phyloP scores from a whole-genome alignment of 495 filamentous ascomycete species.

The Baudoinia panamericana region DNA sequence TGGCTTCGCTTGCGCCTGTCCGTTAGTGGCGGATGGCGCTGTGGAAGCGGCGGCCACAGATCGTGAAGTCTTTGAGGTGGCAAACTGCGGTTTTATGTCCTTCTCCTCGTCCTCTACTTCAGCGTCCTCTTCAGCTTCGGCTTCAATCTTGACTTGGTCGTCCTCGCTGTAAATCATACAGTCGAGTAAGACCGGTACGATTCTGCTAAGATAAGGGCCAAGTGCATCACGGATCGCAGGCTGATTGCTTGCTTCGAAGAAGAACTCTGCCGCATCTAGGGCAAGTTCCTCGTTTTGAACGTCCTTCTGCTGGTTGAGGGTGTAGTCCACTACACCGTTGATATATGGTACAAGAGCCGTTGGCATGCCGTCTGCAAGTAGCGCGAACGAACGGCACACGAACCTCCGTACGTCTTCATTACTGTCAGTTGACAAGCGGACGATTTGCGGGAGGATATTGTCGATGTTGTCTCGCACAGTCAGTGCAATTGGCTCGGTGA shows the following conservation, averaged over 20 bases:
- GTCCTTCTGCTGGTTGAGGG: slow-evolving; percentile 74
- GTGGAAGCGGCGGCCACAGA: slow-evolving; percentile 33
- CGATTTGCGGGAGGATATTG: slow-evolving; percentile 64
- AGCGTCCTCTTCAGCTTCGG: slow-evolving; percentile 70
- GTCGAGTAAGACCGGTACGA: slow-evolving; percentile 80
- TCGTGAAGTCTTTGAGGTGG: slow-evolving; percentile 49
- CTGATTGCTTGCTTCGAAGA: slow-evolving; percentile 87
- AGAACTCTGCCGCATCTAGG: slow-evolving; percentile 93
- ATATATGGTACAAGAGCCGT: slow-evolving; percentile 85
- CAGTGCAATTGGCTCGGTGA: slow-evolving; percentile 57
- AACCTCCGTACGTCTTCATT: slow-evolving; percentile 71
- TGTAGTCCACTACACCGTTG: slow-evolving; percentile 80
- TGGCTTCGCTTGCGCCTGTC: slow-evolving; percentile 12
- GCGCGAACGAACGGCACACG: slow-evolving; percentile 86
- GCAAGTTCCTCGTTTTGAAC: slow-evolving; percentile 79
- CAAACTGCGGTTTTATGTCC: slow-evolving; percentile 89
- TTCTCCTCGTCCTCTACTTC: slow-evolving; percentile 79
- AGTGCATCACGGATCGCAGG: slow-evolving; percentile 57
- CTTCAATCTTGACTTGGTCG: slow-evolving; percentile 72
- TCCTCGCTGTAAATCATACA: slow-evolving; percentile 97
- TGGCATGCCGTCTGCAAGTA: slow-evolving; percentile 78
- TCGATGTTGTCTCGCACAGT: slow-evolving; percentile 66
- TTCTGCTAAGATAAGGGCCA: slow-evolving; percentile 64
- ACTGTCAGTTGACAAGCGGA: slow-evolving; percentile 61
- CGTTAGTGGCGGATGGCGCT: slow-evolving; percentile 31